Evolutionary conservation across 2,329 filamentous ascomycete species (phyloP), one percentile per base, ranked within the genome.

Genomic region (Calonectria crousiana): DNA sequence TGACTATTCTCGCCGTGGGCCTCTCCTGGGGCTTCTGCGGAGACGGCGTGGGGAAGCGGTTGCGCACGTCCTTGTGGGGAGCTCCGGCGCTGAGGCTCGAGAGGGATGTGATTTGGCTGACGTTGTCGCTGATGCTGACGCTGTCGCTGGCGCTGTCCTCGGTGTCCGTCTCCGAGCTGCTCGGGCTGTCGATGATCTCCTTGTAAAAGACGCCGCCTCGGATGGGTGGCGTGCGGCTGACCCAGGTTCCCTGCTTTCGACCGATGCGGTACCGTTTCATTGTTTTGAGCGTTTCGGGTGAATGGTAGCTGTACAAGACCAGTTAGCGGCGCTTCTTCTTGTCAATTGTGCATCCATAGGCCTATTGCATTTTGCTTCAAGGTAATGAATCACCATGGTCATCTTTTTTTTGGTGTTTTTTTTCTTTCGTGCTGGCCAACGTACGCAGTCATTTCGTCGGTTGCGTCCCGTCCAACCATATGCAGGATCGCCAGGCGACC

Each of bases 221-320:
- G 74, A 93, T 92, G 76, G 91, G 91, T 70, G 91, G 91, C 77
- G 88, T 89, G 77, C 89, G 85, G 83, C 91, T 92, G 74, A 84
- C 83, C 91, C 91, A 93, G 47, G 87, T 87, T 75, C 88, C 87
- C 69, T 89, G 85, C 80, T 87, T 88, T 79, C 87, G 88, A 78
- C 91, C 91, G 78, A 93, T 91, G 78, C 89, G 90, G 83, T 88
- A 92, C 78, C 88, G 87, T 81, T 88, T 89, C 90, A 93, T 92
- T 66, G 88, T 88, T 64, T 86, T 85, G 36, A 92, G 82, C 18
- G 90, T 90, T 69, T 85, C 83, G 51, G 85, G 83, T 49, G 86
- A 88, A 81, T 93, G 91, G 82, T 91, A 92, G 76, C 91, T 92
- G 84, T 76, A 68, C 67, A 14, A 18, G 23, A 70, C 34, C 26